Evolutionary conservation across 148 eudicot genomes (phyloP).

Genomic region (Rhododendron vialii): DNA sequence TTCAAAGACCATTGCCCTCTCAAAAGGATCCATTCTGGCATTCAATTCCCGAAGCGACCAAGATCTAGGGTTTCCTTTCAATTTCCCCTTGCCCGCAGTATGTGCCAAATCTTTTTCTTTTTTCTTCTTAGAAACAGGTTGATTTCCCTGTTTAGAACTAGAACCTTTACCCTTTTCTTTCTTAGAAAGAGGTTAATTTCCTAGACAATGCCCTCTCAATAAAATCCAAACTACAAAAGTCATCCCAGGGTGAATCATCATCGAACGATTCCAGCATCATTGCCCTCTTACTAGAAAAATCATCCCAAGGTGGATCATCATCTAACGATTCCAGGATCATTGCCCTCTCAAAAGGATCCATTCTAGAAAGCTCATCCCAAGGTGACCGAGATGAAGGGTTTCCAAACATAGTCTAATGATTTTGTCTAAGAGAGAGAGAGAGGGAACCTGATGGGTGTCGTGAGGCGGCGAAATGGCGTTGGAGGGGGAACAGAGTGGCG

Average conservation of each 20-base stretch:
- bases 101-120: background rate
- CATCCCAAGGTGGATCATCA: background rate
- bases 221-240: background rate
- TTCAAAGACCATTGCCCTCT: background rate
- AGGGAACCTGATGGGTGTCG: too few species aligned
- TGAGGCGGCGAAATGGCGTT: too few species aligned
- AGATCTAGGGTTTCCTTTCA: background rate
- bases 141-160: too few species aligned
- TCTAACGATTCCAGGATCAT: background rate
- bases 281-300: background rate
- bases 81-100: background rate
- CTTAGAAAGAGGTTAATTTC: background rate
- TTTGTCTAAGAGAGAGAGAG: too few species aligned
- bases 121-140: background rate
- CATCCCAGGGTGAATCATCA: background rate
- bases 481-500: too few species aligned
- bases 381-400: background rate
- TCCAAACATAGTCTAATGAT: background rate
- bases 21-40: background rate
- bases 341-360: background rate
- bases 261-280: background rate
- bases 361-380: background rate
- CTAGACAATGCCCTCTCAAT: background rate
- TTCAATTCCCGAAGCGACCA: background rate
- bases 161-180: too few species aligned